Evolutionary conservation across 345 rosid species (phyloP).

Genomic region (Melaleuca alternifolia): DNA sequence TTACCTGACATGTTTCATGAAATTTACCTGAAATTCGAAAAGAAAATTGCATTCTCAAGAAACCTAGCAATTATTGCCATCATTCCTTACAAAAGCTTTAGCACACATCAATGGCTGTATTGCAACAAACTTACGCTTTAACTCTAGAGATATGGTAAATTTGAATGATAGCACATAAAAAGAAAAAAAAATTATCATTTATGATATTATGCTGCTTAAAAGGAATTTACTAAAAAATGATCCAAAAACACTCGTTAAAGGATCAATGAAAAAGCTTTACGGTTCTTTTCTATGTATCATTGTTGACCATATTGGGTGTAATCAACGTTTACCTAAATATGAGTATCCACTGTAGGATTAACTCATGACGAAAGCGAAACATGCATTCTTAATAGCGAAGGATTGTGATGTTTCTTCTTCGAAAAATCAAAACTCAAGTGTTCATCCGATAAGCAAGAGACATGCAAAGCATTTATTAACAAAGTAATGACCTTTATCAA

Average conservation of each 20-base stretch:
- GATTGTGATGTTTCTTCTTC: neutral
- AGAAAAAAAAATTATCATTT: neutral
- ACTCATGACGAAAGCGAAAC: neutral
- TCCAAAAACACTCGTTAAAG: neutral
- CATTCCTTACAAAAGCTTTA: neutral
- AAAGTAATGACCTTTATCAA: neutral
- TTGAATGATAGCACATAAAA: neutral
- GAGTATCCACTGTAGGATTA: neutral
- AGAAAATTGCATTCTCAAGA: neutral
- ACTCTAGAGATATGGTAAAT: neutral
- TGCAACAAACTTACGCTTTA: neutral
- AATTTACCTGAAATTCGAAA: neutral
- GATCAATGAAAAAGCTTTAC: neutral
- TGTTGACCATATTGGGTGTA: neutral
- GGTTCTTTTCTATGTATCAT: neutral
- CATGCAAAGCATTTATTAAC: neutral
- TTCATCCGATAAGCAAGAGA: neutral
- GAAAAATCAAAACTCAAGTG: neutral
- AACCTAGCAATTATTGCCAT: neutral
- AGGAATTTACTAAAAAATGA: neutral
- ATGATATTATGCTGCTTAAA: neutral
- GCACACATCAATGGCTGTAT: neutral
- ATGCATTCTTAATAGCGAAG: neutral
- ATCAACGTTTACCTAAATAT: neutral
- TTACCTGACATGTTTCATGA: neutral